These are phyloP conservation scores for Excoecaria agallocha DNA, from an alignment of 345 rosid species.

Conservation along the genomic window DNA sequence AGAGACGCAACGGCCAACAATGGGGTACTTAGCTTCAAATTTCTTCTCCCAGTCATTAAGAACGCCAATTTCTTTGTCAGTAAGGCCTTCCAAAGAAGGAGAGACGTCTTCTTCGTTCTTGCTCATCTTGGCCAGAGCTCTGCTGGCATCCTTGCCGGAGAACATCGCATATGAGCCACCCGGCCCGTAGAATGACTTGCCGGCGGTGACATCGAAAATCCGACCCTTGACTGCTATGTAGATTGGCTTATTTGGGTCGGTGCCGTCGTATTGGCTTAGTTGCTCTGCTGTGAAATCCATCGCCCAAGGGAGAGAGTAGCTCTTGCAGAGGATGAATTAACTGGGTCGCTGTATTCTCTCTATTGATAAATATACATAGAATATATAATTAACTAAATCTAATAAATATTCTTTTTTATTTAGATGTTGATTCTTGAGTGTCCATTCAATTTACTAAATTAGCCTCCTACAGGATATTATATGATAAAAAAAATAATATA, in stretches of 20 bases:
- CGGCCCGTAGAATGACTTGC: constrained; percentile 71
- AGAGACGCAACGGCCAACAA: constrained; percentile 67
- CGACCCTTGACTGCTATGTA: constrained; percentile 83
- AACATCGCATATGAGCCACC: constrained; percentile 71
- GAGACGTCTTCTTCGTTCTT: constrained; percentile 74
- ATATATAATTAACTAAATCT: too few relatives aligned
- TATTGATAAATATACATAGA: too few relatives aligned
- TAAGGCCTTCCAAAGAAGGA: constrained; percentile 60
- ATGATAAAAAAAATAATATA: too few relatives aligned
- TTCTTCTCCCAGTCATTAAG: constrained; percentile 86
- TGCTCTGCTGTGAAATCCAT: constrained; percentile 77
- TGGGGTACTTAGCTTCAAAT: constrained; percentile 80
- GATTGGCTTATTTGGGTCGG: constrained; percentile 70
- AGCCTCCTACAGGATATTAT: too few relatives aligned
- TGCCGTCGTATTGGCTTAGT: constrained; percentile 64
- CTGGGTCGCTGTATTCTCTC: too few relatives aligned
- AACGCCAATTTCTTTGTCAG: constrained; percentile 72
- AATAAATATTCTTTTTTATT: too few relatives aligned
- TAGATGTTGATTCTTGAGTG: too few relatives aligned
- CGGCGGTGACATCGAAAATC: constrained; percentile 70
- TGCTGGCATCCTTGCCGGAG: constrained; percentile 83
- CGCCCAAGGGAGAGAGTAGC: too few relatives aligned
- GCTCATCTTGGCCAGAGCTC: constrained; percentile 93
- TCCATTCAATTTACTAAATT: too few relatives aligned
- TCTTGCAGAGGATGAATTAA: too few relatives aligned